Evolutionary conservation across 1,139 yeast species (phyloP).

Genomic region (Pneumocystis sp.): DNA sequence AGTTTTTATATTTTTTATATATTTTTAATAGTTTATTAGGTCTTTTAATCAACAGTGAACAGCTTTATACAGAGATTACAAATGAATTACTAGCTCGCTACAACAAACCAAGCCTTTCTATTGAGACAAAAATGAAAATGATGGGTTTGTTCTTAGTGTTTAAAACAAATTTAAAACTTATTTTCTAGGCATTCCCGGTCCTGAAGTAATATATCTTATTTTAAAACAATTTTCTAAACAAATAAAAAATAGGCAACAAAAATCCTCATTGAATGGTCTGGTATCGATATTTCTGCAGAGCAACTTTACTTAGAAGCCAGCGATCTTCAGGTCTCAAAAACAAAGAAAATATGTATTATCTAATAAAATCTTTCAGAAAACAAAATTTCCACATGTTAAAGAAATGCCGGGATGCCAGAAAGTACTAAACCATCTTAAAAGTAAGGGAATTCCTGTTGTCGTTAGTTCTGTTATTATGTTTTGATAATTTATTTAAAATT

Average conservation of each 20-base stretch:
- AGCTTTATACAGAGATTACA: slow-evolving; percentile 65
- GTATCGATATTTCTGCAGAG: slow-evolving; percentile 50
- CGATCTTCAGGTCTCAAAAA: slow-evolving; percentile 34
- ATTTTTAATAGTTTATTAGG: slow-evolving; percentile 31
- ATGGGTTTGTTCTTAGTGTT: slow-evolving; percentile 50
- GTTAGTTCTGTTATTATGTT: slow-evolving; percentile 11
- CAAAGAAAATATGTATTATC: background rate
- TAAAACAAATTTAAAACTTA: background rate
- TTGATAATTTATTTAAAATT: background rate
- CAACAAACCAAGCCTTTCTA: slow-evolving; percentile 66
- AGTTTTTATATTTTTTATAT: background rate
- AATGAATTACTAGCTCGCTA: slow-evolving; percentile 48
- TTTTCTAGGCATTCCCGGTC: background rate
- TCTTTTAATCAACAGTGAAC: slow-evolving; percentile 76
- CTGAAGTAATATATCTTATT: background rate
- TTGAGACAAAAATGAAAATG: slow-evolving; percentile 74
- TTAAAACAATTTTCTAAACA: background rate
- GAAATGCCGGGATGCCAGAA: slow-evolving; percentile 79
- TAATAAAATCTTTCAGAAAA: slow-evolving; percentile 1
- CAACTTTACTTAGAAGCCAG: slow-evolving; percentile 41
- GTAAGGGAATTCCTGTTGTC: slow-evolving; percentile 55
- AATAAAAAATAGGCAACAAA: slow-evolving; percentile 32
- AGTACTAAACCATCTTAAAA: slow-evolving; percentile 39
- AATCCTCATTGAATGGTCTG: slow-evolving; percentile 50
- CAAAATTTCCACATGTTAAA: slow-evolving; percentile 45